Base-by-base conservation (phyloP, 2,329 filamentous ascomycete genomes). In the Calonectria multiphialidica region DNA sequence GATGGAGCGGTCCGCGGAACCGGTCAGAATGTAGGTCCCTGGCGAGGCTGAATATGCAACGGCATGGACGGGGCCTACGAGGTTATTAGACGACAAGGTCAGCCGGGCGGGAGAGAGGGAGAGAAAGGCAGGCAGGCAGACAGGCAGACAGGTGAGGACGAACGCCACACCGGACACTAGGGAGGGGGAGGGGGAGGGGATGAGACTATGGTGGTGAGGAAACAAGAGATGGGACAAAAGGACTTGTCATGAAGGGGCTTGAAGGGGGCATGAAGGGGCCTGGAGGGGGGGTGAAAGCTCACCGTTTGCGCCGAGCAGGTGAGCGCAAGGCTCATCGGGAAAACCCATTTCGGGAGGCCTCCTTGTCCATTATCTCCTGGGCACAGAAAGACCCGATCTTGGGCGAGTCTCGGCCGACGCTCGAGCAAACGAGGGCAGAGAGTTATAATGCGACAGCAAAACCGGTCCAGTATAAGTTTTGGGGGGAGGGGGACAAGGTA, bases 1-100 rank as follows among this genome's bases (percentile, higher is more conserved):
- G 82, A 98, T 92, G 18, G 91, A 89, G 74, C 95, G 94, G 87
- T 98, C 96, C 64, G 94, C 90, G 40, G 93, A 95, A 80, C 96
- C 96, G 42, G 95, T 95, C 71, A 98, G 90, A 81, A 98, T 90
- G 80, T 95, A 95, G 4, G 92, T 93, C 47, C 93, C 93, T 18
- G 93, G 91, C 15, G 90, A 91, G 72, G 92, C 90, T 66, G 93
- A 95, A 84, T 95, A 95, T 65, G 90, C 87, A 66, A 95, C 87
- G 59, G 93, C 90, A 82, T 95, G 94, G 62, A 95, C 88, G 42
- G 93, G 92, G 71, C 92, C 93, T 94, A 79, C 5, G 33, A 47
- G 28, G 62, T 71, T 63, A 44, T 50, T 57, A 5, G 9, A 30
- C 33, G 33, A 35, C 30, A 33, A 57, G 15, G 73, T 76, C 66